Conservation (phyloP, 1,284 basidiomycete genomes). For the Marasmius fiardii region DNA sequence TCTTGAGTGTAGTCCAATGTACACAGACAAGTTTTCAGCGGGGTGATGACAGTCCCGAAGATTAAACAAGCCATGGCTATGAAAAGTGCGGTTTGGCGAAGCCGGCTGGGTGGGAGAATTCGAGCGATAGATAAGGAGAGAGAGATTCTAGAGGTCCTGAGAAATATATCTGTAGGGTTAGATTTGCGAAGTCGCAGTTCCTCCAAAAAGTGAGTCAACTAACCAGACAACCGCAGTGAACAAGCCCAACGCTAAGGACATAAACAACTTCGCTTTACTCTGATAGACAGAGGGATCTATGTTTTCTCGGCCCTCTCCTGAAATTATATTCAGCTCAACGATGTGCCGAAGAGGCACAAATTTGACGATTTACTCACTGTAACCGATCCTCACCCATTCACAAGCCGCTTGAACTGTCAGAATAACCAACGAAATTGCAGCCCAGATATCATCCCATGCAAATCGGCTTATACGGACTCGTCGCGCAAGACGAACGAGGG, state of each 20-base stretch:
- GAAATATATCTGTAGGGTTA: neutral
- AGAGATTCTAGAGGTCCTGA: neutral
- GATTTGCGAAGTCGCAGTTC: too few species aligned
- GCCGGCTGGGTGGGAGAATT: neutral
- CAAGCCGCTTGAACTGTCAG: neutral
- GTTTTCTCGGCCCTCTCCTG: neutral
- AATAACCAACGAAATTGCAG: neutral
- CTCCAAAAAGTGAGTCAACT: neutral
- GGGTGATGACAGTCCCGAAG: neutral
- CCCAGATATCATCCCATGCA: constrained; percentile 1
- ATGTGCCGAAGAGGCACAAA: neutral
- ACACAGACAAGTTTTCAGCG: neutral
- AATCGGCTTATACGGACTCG: neutral
- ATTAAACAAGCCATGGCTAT: neutral
- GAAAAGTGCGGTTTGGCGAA: neutral
- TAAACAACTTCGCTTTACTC: neutral
- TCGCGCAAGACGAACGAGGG: neutral
- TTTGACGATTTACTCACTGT: neutral
- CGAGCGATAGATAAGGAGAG: neutral
- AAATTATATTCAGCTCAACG: neutral
- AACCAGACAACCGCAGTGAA: neutral
- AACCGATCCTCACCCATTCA: neutral
- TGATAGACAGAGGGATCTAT: neutral
- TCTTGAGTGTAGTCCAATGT: neutral
- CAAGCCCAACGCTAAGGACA: neutral